Percentiles rank a stretch among this genome's conserved stretches.
These are phyloP conservation scores for Lobosporangium transversale DNA, from an alignment of 192 early-diverging fungal genomes.

Conservation along the genomic window DNA sequence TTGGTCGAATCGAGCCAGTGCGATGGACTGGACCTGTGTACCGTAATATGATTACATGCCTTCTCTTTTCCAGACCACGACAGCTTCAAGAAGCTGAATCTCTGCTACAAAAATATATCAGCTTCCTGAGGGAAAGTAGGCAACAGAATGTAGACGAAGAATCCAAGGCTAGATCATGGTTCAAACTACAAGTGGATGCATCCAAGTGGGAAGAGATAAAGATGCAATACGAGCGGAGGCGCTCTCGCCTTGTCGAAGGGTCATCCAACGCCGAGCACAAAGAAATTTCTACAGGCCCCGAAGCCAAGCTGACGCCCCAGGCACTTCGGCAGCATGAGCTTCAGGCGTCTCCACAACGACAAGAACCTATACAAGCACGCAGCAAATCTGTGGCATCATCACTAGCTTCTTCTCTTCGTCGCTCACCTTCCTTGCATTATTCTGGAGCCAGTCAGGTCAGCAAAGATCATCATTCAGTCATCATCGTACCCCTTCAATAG, in stretches of 20 bases:
- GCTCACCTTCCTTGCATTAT: conserved; percentile 3
- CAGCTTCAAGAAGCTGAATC: conserved; percentile 36
- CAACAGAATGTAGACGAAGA: not conserved
- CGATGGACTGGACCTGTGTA: conserved; percentile 21
- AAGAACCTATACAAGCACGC: conserved; percentile 10
- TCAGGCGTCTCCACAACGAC: conserved; percentile 6
- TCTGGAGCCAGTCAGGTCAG: conserved; percentile 4
- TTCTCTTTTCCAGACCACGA: conserved; percentile 29
- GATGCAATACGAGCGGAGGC: conserved; percentile 23
- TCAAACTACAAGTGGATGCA: conserved; percentile 26
- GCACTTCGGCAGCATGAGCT: conserved; percentile 27
- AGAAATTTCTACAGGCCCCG: not conserved
- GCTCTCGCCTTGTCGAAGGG: conserved; percentile 26
- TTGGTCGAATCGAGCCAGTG: conserved; percentile 7
- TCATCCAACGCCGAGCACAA: conserved; percentile 17
- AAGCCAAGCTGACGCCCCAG: conserved; percentile 14
- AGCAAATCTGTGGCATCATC: conserved; percentile 27
- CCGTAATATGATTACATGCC: conserved; percentile 28
- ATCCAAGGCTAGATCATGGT: conserved; percentile 29
- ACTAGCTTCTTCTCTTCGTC: conserved; percentile 18
- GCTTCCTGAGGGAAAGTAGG: not conserved
- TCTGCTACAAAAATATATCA: conserved; percentile 27
- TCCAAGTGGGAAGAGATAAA: conserved; percentile 50
- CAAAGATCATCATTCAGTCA: conserved; percentile 16
- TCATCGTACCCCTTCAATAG: too few species aligned